Percentiles rank a stretch among this genome's conserved stretches.
These are phyloP conservation scores for Phytopythium chamaehyphon DNA, from an alignment of 352 stramenopile species.

Conservation along the genomic window DNA sequence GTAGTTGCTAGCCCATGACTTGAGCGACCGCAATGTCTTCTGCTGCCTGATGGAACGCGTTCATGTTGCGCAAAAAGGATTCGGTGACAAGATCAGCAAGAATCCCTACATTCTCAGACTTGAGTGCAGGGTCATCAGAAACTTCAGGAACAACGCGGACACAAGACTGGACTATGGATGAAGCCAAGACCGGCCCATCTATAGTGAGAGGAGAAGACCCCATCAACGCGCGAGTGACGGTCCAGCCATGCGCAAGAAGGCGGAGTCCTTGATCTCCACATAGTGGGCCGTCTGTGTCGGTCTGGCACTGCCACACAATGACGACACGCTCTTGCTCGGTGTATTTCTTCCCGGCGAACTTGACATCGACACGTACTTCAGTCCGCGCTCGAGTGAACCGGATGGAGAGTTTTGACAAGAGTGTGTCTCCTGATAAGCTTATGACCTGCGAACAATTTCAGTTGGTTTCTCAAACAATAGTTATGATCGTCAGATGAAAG, in stretches of 20 bases:
- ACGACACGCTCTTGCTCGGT: conserved; percentile 11
- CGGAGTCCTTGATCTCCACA: conserved; percentile 10
- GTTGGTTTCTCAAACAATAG: too few relatives aligned
- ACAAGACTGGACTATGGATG: not conserved
- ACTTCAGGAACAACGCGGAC: conserved; percentile 1
- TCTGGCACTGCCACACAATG: conserved; percentile 13
- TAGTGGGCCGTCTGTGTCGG: conserved; percentile 10
- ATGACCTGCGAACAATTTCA: not conserved
- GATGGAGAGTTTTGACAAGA: not conserved
- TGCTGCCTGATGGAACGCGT: conserved; percentile 4
- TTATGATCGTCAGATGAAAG: too few relatives aligned
- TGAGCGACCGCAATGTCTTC: conserved; percentile 5
- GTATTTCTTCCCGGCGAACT: conserved; percentile 5
- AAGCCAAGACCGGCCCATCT: not conserved
- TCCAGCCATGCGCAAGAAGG: conserved; percentile 20
- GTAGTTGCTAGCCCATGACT: too few relatives aligned
- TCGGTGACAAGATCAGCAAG: conserved; percentile 9
- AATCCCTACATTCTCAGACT: not conserved
- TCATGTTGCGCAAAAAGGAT: conserved; percentile 12
- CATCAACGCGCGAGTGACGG: conserved; percentile 7
- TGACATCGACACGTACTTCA: conserved; percentile 1
- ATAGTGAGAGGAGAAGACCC: too few relatives aligned
- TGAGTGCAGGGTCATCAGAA: not conserved
- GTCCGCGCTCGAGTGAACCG: not conserved
- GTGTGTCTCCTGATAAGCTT: not conserved